Percentiles rank a stretch among this genome's conserved stretches.
Evolutionary conservation across 768 basidiomycete species (phyloP).

Genomic region (Xerocomus potaroensis): DNA sequence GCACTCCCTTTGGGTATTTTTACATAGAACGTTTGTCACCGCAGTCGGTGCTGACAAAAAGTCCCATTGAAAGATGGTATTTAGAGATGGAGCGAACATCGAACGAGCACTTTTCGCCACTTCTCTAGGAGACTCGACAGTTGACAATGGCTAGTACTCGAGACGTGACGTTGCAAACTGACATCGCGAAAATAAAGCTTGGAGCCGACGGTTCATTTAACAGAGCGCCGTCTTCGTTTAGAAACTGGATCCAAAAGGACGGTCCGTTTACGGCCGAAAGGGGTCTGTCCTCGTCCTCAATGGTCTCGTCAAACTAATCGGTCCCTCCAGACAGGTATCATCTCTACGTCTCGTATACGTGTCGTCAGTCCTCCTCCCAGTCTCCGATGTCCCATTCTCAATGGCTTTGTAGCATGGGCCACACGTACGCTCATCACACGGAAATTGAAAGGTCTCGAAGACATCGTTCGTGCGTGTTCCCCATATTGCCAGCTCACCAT

Average conservation of each 20-base stretch:
- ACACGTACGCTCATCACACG: constrained; percentile 85
- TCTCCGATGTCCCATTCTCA: too few species aligned
- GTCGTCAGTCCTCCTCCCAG: constrained; percentile 49
- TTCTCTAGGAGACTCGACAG: constrained; percentile 3
- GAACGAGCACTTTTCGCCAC: too few species aligned
- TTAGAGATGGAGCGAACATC: too few species aligned
- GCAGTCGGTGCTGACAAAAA: neutral
- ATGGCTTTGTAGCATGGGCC: constrained; percentile 72
- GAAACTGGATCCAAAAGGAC: constrained; percentile 51
- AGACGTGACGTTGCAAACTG: constrained; percentile 39
- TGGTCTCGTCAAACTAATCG: neutral
- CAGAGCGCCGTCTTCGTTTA: constrained; percentile 47
- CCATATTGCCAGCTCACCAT: neutral
- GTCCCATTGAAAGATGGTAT: neutral
- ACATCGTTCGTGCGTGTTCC: constrained; percentile 62
- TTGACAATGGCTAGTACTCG: constrained; percentile 27
- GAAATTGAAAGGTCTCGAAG: constrained; percentile 88
- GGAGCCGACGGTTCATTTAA: constrained; percentile 67
- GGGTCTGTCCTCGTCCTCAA: constrained; percentile 41
- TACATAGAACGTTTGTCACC: constrained; percentile 16
- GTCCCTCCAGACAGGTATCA: constrained; percentile 71
- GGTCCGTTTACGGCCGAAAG: constrained; percentile 70
- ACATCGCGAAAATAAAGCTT: constrained; percentile 52
- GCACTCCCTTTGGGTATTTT: too few species aligned
- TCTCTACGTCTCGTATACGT: constrained; percentile 84